Percentiles rank a stretch among this genome's conserved stretches.
These are phyloP conservation scores for Nakazawaea wickerhamii DNA, from an alignment of 805 yeast species.

Conservation along the genomic window DNA sequence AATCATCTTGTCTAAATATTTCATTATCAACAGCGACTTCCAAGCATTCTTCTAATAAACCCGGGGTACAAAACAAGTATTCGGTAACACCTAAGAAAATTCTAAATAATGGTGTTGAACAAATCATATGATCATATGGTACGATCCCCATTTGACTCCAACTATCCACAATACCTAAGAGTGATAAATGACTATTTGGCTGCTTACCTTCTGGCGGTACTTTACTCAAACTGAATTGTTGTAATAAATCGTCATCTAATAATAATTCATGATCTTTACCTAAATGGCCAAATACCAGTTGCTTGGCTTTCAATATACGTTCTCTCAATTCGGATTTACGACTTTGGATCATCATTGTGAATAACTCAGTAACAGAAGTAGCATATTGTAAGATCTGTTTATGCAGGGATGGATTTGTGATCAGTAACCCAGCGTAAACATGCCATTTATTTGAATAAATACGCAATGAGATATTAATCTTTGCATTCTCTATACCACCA, in stretches of 20 bases:
- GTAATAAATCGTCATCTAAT: slow-evolving; percentile 73
- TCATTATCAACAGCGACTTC: slow-evolving; percentile 62
- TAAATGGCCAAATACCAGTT: slow-evolving; percentile 70
- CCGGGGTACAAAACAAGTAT: slow-evolving; percentile 81
- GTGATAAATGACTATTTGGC: slow-evolving; percentile 86
- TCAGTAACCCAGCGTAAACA: slow-evolving; percentile 95
- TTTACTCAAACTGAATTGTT: slow-evolving; percentile 71
- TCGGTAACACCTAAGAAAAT: slow-evolving; percentile 93
- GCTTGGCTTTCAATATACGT: slow-evolving; percentile 61
- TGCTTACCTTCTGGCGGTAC: slow-evolving; percentile 54
- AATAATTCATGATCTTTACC: slow-evolving; percentile 50
- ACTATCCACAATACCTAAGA: slow-evolving; percentile 88
- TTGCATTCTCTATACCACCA: slow-evolving; percentile 95
- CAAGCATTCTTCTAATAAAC: slow-evolving; percentile 73
- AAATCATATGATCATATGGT: slow-evolving; percentile 95
- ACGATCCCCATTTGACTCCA: slow-evolving; percentile 83
- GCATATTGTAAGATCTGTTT: slow-evolving; percentile 88
- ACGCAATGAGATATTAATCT: slow-evolving; percentile 85
- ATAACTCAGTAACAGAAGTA: slow-evolving; percentile 73
- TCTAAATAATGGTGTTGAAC: slow-evolving; percentile 91
- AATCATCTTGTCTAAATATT: slow-evolving; percentile 79
- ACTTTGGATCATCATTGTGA: slow-evolving; percentile 75
- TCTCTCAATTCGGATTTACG: slow-evolving; percentile 49
- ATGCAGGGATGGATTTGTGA: slow-evolving; percentile 93
- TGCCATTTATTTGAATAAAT: slow-evolving; percentile 96